Conservation (phyloP, 1,284 basidiomycete species). For the Papiliotrema laurentii region DNA sequence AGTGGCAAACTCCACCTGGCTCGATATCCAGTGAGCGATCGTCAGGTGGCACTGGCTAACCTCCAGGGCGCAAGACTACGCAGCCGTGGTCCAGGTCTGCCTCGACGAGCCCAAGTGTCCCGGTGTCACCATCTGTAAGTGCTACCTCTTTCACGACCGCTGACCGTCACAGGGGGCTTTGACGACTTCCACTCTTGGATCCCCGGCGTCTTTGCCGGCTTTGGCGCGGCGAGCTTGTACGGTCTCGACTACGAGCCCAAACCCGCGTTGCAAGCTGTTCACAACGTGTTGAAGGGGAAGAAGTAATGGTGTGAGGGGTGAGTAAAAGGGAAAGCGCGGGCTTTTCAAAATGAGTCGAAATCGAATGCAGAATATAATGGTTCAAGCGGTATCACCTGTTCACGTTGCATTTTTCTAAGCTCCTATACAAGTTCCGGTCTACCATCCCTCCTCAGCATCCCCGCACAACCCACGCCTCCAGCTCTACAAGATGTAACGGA, state of each 20-base stretch:
- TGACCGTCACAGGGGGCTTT: conserved; percentile 15
- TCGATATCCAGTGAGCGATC: conserved; percentile 18
- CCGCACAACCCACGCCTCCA: too few relatives aligned
- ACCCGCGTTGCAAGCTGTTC: conserved; percentile 27
- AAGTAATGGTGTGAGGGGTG: too few relatives aligned
- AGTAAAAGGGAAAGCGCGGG: too few relatives aligned
- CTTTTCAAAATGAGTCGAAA: too few relatives aligned
- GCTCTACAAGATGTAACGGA: too few relatives aligned
- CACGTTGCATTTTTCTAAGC: too few relatives aligned
- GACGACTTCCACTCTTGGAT: conserved; percentile 33
- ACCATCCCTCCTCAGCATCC: too few relatives aligned
- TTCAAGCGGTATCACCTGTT: neutral
- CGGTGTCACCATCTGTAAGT: conserved; percentile 33
- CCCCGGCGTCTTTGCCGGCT: conserved; percentile 30
- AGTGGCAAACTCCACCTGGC: conserved; percentile 20
- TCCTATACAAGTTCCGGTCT: too few relatives aligned
- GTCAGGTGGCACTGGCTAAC: neutral
- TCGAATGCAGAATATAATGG: neutral
- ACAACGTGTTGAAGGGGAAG: conserved; percentile 16
- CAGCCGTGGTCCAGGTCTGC: conserved; percentile 23
- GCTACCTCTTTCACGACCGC: neutral
- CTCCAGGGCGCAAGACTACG: conserved; percentile 27
- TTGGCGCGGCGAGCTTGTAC: conserved; percentile 30
- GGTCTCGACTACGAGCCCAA: conserved; percentile 34
- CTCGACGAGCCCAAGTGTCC: conserved; percentile 28